A percentile compares a stretch with the other conserved stretches of the same genome.
These are phyloP conservation scores for Erythrobasidium hasegawianum DNA, from an alignment of 1,284 basidiomycete genomes.

Conservation along the genomic window DNA sequence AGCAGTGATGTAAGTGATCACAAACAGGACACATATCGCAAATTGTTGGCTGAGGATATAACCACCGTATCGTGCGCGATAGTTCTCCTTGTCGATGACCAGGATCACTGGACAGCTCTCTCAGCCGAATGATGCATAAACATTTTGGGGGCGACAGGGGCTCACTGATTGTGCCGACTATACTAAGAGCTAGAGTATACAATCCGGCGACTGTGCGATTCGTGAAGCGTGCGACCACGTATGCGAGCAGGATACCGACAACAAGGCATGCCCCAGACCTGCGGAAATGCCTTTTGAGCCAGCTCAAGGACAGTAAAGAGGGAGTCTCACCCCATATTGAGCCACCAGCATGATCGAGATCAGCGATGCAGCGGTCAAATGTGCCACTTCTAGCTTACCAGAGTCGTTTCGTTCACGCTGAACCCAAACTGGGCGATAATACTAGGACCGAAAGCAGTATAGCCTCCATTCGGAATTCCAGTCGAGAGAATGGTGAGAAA, in stretches of 20 bases:
- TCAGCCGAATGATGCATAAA: not conserved
- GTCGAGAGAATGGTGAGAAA: slow-evolving; percentile 37
- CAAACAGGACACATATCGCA: slow-evolving; percentile 35
- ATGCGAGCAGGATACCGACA: slow-evolving; percentile 14
- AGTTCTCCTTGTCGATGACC: not conserved
- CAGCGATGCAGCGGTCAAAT: slow-evolving; percentile 35
- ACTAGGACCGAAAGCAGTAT: slow-evolving; percentile 43
- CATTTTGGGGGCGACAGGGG: not conserved
- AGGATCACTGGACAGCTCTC: slow-evolving; percentile 4
- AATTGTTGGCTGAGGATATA: slow-evolving; percentile 5
- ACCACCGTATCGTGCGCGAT: too few species aligned
- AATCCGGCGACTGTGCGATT: slow-evolving; percentile 38
- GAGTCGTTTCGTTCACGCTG: slow-evolving; percentile 42
- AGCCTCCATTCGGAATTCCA: slow-evolving; percentile 37
- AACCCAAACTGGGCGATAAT: slow-evolving; percentile 47
- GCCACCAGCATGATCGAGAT: slow-evolving; percentile 41
- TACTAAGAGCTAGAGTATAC: slow-evolving; percentile 8
- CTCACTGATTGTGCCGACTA: slow-evolving; percentile 1
- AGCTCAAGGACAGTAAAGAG: slow-evolving; percentile 43
- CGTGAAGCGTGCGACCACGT: slow-evolving; percentile 37
- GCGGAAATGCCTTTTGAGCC: not conserved
- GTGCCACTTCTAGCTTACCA: slow-evolving; percentile 38
- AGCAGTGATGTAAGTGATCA: slow-evolving; percentile 40
- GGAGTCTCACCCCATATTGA: slow-evolving; percentile 34
- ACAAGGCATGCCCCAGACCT: slow-evolving; percentile 43